Evolutionary conservation across 2,329 filamentous ascomycete species (phyloP).

Genomic region (Periconia sp.): DNA sequence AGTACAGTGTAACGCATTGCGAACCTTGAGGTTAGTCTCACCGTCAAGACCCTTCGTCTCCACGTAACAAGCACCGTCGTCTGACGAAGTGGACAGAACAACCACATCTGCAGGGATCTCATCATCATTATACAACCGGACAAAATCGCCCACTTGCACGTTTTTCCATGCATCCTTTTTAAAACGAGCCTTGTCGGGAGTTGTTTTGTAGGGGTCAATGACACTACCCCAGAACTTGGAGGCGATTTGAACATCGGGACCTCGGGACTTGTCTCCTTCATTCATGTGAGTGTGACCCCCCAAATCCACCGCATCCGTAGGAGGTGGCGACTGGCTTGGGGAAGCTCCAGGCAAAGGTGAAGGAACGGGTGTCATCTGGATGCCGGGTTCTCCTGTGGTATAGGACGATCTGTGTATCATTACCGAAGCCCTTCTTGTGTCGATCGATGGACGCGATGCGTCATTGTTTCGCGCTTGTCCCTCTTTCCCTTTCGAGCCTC

Average conservation of each 20-base stretch:
- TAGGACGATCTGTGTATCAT: conserved; percentile 56
- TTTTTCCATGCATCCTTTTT: conserved; percentile 96
- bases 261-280: conserved; percentile 30
- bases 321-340: conserved; percentile 29
- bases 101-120: conserved; percentile 93
- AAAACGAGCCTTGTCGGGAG: conserved; percentile 75
- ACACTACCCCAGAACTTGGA: conserved; percentile 65
- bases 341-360: conserved; percentile 67
- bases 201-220: conserved; percentile 69
- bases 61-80: conserved; percentile 92
- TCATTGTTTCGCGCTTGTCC: conserved; percentile 53
- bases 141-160: conserved; percentile 91
- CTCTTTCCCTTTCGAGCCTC: conserved; percentile 44
- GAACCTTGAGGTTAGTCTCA: conserved; percentile 95
- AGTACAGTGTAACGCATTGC: conserved; percentile 85
- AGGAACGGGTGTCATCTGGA: conserved; percentile 94
- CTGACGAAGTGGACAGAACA: conserved; percentile 88
- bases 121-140: conserved; percentile 94
- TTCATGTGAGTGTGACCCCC: conserved; percentile 20
- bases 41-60: conserved; percentile 98
- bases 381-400: conserved; percentile 57
- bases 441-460: conserved; percentile 67
- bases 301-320: conserved; percentile 25
- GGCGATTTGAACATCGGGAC: conserved; percentile 20
- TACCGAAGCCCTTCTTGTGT: conserved; percentile 62